Conservation (phyloP, 139 green algal species). For the Chlorella sp. region DNA sequence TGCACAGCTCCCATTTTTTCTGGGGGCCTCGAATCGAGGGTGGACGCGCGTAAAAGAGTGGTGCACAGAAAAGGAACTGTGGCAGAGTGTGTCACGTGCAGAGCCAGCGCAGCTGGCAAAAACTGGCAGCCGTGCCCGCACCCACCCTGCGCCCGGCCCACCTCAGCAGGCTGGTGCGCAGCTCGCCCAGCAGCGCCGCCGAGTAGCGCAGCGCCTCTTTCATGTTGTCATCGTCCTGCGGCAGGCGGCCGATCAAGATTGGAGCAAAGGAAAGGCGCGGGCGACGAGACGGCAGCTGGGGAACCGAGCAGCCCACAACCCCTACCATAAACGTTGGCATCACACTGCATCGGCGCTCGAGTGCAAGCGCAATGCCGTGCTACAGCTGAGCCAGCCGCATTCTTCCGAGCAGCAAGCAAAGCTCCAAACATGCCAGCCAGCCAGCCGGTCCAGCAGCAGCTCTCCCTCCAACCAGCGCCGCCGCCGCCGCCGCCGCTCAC, state of each 20-base stretch:
- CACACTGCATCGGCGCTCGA: too few species aligned
- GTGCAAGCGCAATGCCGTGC: too few species aligned
- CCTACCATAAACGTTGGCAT: too few species aligned
- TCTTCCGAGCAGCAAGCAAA: too few species aligned
- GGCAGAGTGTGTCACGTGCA: too few species aligned
- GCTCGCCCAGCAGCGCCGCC: constrained; percentile 91
- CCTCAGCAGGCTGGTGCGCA: constrained; percentile 88
- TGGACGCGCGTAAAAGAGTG: too few species aligned
- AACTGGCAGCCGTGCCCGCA: neutral
- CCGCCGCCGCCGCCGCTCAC: constrained; percentile 48
- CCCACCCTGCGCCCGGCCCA: neutral
- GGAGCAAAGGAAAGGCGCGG: neutral
- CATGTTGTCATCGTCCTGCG: constrained; percentile 94
- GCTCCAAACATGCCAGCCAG: neutral
- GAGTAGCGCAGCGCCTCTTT: constrained; percentile 91
- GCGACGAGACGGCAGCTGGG: neutral
- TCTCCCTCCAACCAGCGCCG: neutral
- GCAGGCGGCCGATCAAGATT: too few species aligned
- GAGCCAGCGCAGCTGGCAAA: too few species aligned
- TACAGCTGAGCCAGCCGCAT: too few species aligned
- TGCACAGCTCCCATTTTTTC: too few species aligned
- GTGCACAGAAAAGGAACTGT: too few species aligned
- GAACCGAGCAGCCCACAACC: neutral
- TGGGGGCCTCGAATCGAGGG: too few species aligned
- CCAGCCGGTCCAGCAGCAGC: neutral